phyloP scores from a whole-genome alignment of 225 moss, liverwort and hornwort species.

The Neckera pumila region DNA sequence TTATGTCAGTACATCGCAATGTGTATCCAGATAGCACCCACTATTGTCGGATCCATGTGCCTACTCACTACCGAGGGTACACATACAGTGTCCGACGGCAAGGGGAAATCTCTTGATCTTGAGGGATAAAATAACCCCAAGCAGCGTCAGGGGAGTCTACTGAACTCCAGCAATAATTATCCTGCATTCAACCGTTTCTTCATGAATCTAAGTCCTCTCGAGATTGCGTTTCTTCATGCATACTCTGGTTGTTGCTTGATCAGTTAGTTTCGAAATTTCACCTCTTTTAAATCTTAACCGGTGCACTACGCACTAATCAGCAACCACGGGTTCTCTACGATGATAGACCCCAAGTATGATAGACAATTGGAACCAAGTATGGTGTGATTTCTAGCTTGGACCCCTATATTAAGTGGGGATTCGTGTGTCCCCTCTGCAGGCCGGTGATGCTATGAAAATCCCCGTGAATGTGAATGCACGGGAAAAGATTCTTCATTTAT shows the following conservation, averaged over 20 bases:
- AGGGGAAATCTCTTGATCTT: neutral
- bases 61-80: too few relatives aligned
- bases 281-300: too few relatives aligned
- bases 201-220: neutral
- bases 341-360: neutral
- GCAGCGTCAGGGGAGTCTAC: neutral
- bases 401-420: neutral
- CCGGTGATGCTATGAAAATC: neutral
- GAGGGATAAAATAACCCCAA: too few relatives aligned
- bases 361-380: too few relatives aligned
- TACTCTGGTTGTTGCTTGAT: too few relatives aligned
- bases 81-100: neutral
- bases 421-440: too few relatives aligned
- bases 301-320: too few relatives aligned
- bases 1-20: neutral
- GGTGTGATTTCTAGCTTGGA: neutral
- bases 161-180: too few relatives aligned
- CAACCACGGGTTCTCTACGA: neutral
- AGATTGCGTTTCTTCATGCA: too few relatives aligned
- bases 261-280: too few relatives aligned
- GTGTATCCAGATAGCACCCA: neutral
- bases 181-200: neutral
- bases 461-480: neutral
- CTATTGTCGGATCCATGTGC: neutral
- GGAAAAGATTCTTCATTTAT: too few relatives aligned